A percentile compares a stretch with the other conserved stretches of the same genome.
phyloP scores from a whole-genome alignment of 1,284 basidiomycete genomes.

The Ceratobasidium theobromae region DNA sequence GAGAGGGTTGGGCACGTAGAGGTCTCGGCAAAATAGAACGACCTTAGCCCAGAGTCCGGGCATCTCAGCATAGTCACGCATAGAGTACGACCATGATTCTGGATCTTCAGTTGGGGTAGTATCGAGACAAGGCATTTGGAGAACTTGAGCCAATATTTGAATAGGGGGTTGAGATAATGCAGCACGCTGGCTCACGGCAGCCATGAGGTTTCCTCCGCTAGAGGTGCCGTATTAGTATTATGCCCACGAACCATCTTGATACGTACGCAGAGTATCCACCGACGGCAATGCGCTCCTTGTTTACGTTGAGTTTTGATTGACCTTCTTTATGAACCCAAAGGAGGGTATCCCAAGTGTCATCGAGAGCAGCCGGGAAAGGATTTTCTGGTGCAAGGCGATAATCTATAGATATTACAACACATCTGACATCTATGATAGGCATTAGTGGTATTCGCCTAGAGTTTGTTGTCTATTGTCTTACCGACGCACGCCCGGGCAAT shows the following conservation, averaged over 20 bases:
- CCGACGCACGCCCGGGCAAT: conserved; percentile 61
- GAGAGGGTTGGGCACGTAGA: conserved; percentile 62
- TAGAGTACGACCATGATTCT: conserved; percentile 50
- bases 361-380: conserved; percentile 69
- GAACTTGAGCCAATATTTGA: neutral
- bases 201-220: conserved; percentile 69
- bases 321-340: conserved; percentile 59
- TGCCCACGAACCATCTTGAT: too few species aligned
- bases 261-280: neutral
- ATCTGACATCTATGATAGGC: conserved; percentile 40
- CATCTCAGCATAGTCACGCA: too few species aligned
- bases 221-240: too few species aligned
- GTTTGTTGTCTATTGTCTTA: conserved; percentile 52
- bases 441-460: conserved; percentile 42
- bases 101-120: neutral
- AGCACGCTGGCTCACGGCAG: conserved; percentile 65
- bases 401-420: conserved; percentile 63
- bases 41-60: conserved; percentile 60
- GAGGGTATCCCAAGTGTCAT: conserved; percentile 67
- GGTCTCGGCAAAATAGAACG: conserved; percentile 66
- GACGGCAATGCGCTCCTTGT: conserved; percentile 37
- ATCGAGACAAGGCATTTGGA: neutral
- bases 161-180: neutral
- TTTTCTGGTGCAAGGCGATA: conserved; percentile 76
- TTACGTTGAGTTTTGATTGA: conserved; percentile 44